Evolutionary conservation across 805 yeast genomes (phyloP).

Genomic region (Yarrowia sp.): DNA sequence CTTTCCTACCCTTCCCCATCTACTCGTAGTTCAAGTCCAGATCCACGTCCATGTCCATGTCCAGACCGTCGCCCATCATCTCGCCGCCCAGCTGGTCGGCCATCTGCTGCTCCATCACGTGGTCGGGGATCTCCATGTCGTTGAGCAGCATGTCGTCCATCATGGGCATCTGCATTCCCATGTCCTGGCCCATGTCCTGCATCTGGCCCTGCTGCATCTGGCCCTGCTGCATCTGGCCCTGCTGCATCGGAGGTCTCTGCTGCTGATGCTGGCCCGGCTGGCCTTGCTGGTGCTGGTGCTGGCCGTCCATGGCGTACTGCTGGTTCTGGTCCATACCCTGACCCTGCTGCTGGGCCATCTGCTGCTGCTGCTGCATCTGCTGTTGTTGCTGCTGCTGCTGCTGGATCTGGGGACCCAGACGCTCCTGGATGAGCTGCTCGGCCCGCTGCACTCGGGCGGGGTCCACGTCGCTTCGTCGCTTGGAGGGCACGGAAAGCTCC

Average conservation of each 20-base stretch:
- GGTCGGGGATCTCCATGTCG: conserved; percentile 39
- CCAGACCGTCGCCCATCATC: conserved; percentile 37
- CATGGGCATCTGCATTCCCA: conserved; percentile 33
- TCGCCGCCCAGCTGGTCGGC: conserved; percentile 37
- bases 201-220: conserved; percentile 34
- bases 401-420: conserved; percentile 23
- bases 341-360: conserved; percentile 8
- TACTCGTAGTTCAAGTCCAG: conserved; percentile 36
- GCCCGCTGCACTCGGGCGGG: conserved; percentile 25
- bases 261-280: conserved; percentile 4
- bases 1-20: not conserved
- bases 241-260: conserved; percentile 11
- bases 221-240: conserved; percentile 25
- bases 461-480: conserved; percentile 31
- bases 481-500: conserved; percentile 6
- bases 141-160: conserved; percentile 36
- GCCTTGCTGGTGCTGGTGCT: conserved; percentile 10
- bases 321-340: conserved; percentile 31
- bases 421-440: conserved; percentile 37
- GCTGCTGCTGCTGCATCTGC: conserved; percentile 5
- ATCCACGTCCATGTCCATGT: conserved; percentile 36
- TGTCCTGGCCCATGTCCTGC: conserved; percentile 38
- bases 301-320: conserved; percentile 35
- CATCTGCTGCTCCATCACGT: conserved; percentile 41
- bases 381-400: conserved; percentile 29